These are phyloP conservation scores for Ophiostoma sp. DNA, from an alignment of 2,329 filamentous ascomycete species.

Conservation along the genomic window DNA sequence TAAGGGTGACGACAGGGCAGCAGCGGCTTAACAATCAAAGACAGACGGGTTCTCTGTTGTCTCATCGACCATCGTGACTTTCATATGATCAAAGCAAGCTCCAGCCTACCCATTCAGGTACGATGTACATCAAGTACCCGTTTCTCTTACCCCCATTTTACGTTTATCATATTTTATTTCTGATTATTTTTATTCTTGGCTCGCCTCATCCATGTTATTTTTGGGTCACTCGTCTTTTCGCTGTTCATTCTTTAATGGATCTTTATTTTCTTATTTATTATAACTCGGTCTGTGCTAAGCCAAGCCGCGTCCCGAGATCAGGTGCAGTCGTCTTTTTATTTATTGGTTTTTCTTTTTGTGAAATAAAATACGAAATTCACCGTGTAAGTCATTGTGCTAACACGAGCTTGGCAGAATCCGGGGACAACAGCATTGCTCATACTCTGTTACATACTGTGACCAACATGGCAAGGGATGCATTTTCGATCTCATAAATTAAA, in stretches of 20 bases:
- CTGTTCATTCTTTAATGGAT: too few relatives aligned
- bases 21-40: neutral
- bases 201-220: slow-evolving; percentile 9
- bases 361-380: neutral
- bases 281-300: slow-evolving; percentile 1
- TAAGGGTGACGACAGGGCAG: slow-evolving; percentile 1
- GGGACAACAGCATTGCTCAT: neutral
- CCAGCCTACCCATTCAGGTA: neutral
- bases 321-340: slow-evolving; percentile 9
- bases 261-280: neutral
- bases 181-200: neutral
- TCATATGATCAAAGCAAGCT: neutral
- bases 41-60: neutral
- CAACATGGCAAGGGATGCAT: neutral
- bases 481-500: neutral
- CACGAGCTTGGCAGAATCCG: slow-evolving; percentile 11
- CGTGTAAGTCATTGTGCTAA: slow-evolving; percentile 14
- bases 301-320: slow-evolving; percentile 7
- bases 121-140: slow-evolving; percentile 9
- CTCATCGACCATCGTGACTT: slow-evolving; percentile 4
- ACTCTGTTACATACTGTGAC: slow-evolving; percentile 3
- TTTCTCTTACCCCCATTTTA: slow-evolving; percentile 15
- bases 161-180: neutral
- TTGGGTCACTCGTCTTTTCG: neutral
- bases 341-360: neutral